Base-by-base conservation (phyloP, 768 basidiomycete species). In the Psilocybe cyanescens region DNA sequence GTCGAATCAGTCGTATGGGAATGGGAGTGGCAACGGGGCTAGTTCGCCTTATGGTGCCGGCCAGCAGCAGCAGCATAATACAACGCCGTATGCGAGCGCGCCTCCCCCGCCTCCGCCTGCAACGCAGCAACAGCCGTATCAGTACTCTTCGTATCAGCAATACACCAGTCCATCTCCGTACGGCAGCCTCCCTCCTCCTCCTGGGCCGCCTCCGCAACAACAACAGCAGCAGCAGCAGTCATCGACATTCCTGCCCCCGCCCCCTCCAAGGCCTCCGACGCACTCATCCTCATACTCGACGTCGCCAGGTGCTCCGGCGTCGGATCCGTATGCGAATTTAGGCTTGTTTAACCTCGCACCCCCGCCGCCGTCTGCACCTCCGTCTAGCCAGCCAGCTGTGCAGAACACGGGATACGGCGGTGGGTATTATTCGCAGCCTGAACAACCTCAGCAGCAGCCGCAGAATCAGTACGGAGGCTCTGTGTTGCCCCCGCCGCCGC, bases 321-420 rank as follows among this genome's bases (percentile, higher is more conserved):
- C 30, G 41, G 80, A 79, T 65, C 79, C 78, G 1, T 81, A 79
- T 41, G 75, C 78, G 4, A 73, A 70, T 54, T 66, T 81, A 2
- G 72, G 71, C 0, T 65, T 78, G 64, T 78, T 81, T 44, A 72
- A 65, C 51, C 63, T 67, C 3, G 46, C 67, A 4, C 53, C 66
- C 5, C 63, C 63, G 0, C 65, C 67, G 0, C 61, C 65, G 7
- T 8, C 46, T 7, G 24, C 58, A 11, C 59, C 61, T 8, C 58
- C 60, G 48, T 28, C 28, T 3, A 31, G 52, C 31, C 33, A 59
- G 24, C 29, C 39, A 4, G n/a, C 14, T 19, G 28, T n/a, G 19
- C 41, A 28, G 12, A 19, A 44, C 17, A 9, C 37, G n/a, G 35
- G 39, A 47, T 57, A 47, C 19, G 41, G 41, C 14, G 37, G 37